Evolutionary conservation across 257 asterid genomes (phyloP).

Genomic region (Fraxinus pennsylvanica): DNA sequence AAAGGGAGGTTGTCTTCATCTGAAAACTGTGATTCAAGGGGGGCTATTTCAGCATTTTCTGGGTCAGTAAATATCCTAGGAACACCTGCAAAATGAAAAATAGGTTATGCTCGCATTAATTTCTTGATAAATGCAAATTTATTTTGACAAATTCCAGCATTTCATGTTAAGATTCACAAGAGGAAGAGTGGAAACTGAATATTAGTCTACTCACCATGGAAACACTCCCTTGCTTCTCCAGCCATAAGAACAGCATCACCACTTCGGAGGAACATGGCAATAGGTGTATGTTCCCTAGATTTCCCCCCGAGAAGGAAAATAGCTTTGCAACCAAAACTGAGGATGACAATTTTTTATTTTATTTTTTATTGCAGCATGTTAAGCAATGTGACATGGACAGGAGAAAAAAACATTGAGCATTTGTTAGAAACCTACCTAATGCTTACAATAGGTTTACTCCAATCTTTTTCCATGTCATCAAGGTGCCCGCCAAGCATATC

Average conservation of each 20-base stretch:
- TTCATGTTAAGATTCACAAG: neutral
- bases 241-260: constrained; percentile 95
- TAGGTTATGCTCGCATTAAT: no score
- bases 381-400: constrained; percentile 7
- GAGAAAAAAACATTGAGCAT: constrained; percentile 1
- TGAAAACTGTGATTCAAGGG: constrained; percentile 58
- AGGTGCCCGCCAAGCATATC: constrained; percentile 98
- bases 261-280: constrained; percentile 86
- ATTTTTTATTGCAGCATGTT: neutral
- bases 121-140: neutral
- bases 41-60: constrained; percentile 61
- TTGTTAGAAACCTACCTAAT: constrained; percentile 58
- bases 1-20: constrained; percentile 45
- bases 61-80: constrained; percentile 84
- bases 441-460: constrained; percentile 99
- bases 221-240: constrained; percentile 92
- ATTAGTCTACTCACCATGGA: constrained; percentile 64
- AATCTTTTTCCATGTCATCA: constrained; percentile 98
- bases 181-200: constrained; percentile 4
- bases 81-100: constrained; percentile 57
- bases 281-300: constrained; percentile 72
- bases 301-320: constrained; percentile 93
- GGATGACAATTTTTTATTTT: constrained; percentile 2
- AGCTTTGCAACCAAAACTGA: constrained; percentile 95
- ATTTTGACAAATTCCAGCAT: neutral